Percentiles rank a stretch among this genome's conserved stretches.
Evolutionary conservation across 1,139 yeast genomes (phyloP).

Genomic region (Yarrowia galli): DNA sequence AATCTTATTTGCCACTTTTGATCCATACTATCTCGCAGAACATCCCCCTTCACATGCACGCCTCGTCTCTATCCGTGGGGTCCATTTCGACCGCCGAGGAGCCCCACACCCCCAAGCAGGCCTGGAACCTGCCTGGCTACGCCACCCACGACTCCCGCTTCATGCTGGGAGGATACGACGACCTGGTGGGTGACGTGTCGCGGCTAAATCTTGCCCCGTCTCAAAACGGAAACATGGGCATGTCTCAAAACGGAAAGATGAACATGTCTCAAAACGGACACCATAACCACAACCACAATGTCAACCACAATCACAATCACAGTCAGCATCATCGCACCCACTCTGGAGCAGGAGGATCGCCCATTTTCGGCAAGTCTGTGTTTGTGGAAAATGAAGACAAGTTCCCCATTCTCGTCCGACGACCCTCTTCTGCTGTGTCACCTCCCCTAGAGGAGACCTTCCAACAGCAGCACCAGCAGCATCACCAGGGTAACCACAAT

Average conservation of each 20-base stretch:
- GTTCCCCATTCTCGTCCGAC: slow-evolving; percentile 54
- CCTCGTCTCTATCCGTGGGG: slow-evolving; percentile 37
- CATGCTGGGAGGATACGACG: slow-evolving; percentile 27
- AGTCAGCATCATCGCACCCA: slow-evolving; percentile 10
- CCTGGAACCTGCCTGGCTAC: slow-evolving; percentile 34
- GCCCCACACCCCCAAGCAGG: slow-evolving; percentile 38
- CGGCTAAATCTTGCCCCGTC: slow-evolving; percentile 27
- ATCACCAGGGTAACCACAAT: not conserved
- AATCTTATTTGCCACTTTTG: slow-evolving; percentile 32
- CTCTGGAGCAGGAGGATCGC: slow-evolving; percentile 5
- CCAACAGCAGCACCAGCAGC: not conserved
- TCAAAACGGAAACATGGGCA: slow-evolving; percentile 13
- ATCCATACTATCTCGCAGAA: not conserved
- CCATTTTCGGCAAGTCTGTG: slow-evolving; percentile 23
- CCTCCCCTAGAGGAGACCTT: slow-evolving; percentile 17
- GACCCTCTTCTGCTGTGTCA: slow-evolving; percentile 39
- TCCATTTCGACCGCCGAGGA: slow-evolving; percentile 35
- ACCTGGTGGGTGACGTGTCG: slow-evolving; percentile 32
- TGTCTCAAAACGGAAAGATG: slow-evolving; percentile 13
- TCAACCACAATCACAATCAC: not conserved
- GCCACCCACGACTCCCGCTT: slow-evolving; percentile 25
- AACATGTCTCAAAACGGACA: slow-evolving; percentile 21
- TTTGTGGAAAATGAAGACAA: slow-evolving; percentile 51
- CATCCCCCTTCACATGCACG: slow-evolving; percentile 21
- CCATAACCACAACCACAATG: slow-evolving; percentile 5